Evolutionary conservation across 345 rosid genomes (phyloP), one percentile per base, ranked within the genome.

Genomic region (Erysimum cheiranthoides): DNA sequence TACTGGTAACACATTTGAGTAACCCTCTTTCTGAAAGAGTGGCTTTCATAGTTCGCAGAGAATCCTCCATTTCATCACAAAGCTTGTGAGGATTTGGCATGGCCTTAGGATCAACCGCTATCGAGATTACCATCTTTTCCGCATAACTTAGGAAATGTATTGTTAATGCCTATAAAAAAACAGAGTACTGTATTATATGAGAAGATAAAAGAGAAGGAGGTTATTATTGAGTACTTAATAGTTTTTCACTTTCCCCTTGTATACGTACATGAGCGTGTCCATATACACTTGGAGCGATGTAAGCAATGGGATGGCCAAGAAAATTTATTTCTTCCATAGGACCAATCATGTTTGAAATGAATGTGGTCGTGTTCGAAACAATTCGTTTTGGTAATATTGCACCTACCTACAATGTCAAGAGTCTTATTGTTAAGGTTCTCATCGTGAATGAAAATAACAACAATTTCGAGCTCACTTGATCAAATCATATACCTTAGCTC

Each of bases 121-220:
- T 7, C 36, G 81, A 82, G 42, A 92, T 65, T 11, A 76, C 81
- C 93, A 90, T 82, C 73, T 81, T 90, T 8, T 82, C 78, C 25
- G 62, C 79, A 65, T 93, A 89, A 64, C 96, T 90, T 60, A 87
- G 89, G 67, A 75, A 89, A 78, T 93, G 94, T 12, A 87, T 36
- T 11, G 89, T 85, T 79, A 90, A 35, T 30, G 91, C 94, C 97
- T 90, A 83, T 21, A 28, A 7, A 17, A 6, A 35, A 52, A 16
- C 7, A 53, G 8, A 70, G 5, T 4, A 14, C 16, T 4, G 5
- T 4, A 14, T 21, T 4, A 30, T 30, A 2, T 6, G 16, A 35
- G 14, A 3, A 8, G 30, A 58, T 11, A 30, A 43, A 6, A 10
- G 8, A 16, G 8, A 17, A 25, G 3, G 0, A 17, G 3, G 8